Conservation (phyloP, 129 eudicot genomes). For the Centaurea solstitialis region DNA sequence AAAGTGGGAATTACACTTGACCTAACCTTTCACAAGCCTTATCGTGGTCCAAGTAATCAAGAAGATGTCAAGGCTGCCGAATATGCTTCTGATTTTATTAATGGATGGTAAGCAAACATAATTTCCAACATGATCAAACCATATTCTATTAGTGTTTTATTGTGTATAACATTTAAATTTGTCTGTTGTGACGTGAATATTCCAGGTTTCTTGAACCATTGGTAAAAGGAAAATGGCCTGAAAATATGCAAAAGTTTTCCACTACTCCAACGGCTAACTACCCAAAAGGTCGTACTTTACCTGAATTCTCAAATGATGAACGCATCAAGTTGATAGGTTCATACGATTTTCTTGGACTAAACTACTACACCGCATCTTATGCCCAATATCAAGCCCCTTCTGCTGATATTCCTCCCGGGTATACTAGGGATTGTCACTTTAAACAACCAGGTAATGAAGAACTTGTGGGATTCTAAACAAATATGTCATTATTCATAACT, state of each 20-base stretch:
- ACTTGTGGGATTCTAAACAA: background rate
- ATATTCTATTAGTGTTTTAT: background rate
- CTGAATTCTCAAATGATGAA: background rate
- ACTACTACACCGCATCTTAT: slow-evolving; percentile 55
- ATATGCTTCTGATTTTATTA: background rate
- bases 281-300: slow-evolving; percentile 11
- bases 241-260: slow-evolving; percentile 29
- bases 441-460: slow-evolving; percentile 2
- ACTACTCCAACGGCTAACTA: slow-evolving; percentile 25
- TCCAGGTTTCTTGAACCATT: slow-evolving; percentile 59
- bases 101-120: slow-evolving; percentile 12
- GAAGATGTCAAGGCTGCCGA: background rate
- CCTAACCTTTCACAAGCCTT: slow-evolving; percentile 14
- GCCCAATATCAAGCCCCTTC: slow-evolving; percentile 4
- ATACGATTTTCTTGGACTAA: slow-evolving; percentile 63
- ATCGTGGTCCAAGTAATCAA: background rate
- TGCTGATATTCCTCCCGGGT: slow-evolving; percentile 11
- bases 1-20: slow-evolving; percentile 33
- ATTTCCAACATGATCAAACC: background rate
- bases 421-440: slow-evolving; percentile 17
- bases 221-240: slow-evolving; percentile 49
- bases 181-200: background rate
- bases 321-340: slow-evolving; percentile 44
- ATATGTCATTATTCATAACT: background rate
- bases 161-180: background rate